Base-by-base conservation (phyloP, 768 basidiomycete genomes). In the Russula compacta region DNA sequence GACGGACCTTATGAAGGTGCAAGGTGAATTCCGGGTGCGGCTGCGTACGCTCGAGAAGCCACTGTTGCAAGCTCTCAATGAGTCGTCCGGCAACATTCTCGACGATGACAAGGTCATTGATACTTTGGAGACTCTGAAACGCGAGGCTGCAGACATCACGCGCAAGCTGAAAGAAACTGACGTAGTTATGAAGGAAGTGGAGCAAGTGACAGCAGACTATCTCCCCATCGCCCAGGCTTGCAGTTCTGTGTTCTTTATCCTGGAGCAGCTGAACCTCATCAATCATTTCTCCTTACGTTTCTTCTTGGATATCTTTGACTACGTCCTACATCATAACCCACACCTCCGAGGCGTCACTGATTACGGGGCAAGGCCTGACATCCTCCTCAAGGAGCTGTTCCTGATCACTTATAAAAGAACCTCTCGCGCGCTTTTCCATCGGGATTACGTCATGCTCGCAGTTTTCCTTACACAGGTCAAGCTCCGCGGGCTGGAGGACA, bases 101-200 rank as follows among this genome's bases (percentile, higher is more conserved):
- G 97, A 99, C 64, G 95, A 99, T 69, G 95, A 99, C 78, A 95
- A 95, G 73, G 97, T 99, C 67, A 98, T 99, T 64, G 84, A 90
- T 61, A 98, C 95, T 4, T 76, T 99, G 57, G 97, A 98, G 73
- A 95, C 91, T 2, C 76, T 99, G 69, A 98, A 99, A 74, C 81
- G 86, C 35, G 97, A 99, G 74, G 97, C 97, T 2, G 94, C 91
- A 12, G 95, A 97, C 67, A 91, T 98, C 64, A 94, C 93, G 0
- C 83, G 81, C 65, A 99, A 98, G 71, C 94, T 97, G 14, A 92
- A 95, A 69, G 94, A 98, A 72, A 98, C 97, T 0, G 97, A 98
- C 65, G 74, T 90, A 32, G 85, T 97, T 61, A 98, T 98, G 93
- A 84, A 79, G 68, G 95, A 98, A 69, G 93, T 99, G 9, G 95